Base-by-base conservation (phyloP, 202 grass and related monocot genomes). In the Zizania palustris region DNA sequence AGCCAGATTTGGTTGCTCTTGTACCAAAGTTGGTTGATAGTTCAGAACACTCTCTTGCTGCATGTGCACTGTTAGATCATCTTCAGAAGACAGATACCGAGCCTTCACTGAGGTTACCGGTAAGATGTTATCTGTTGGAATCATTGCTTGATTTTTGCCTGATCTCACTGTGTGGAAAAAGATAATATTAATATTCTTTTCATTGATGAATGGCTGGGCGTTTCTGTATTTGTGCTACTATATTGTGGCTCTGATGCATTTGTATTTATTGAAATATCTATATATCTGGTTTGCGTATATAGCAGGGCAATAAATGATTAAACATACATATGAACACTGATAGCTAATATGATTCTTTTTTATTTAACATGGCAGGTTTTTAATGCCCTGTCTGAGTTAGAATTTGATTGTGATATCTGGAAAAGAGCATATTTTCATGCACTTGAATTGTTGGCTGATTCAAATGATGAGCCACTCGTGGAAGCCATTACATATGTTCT, bases 21-120 rank as follows among this genome's bases (percentile, higher is more conserved):
- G 45, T 98, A 49, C 96, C 96, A 41, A 98, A 98, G 76, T 81
- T 98, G 68, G 75, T 95, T 75, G 87, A 98, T 85, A 28, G 62
- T 88, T 87, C 81, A 43, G 96, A 98, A 67, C 91, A 98, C 77
- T 88, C 87, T 12, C 72, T 83, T 72, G 91, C 89, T 41, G 92
- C 91, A 60, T 83, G 63, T 90, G 83, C 82, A 28, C 77, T 95
- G 44, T 78, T 98, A 80, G 85, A 90, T 64, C 85, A 85, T 79
- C 82, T 90, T 82, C 80, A 75, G 60, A 85, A 86, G 66, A 74
- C 91, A 81, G 87, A 88, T 62, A 40, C 84, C 40, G 85, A 92
- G 42, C 83, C 88, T 76, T 87, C 89, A n/a, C 67, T 90, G 83
- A 76, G 87, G 65, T 84, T 93, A 83, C 80, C 81, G 63, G 96